Base-by-base conservation (phyloP, 106 monocot genomes). In the Cymbidium sinense region DNA sequence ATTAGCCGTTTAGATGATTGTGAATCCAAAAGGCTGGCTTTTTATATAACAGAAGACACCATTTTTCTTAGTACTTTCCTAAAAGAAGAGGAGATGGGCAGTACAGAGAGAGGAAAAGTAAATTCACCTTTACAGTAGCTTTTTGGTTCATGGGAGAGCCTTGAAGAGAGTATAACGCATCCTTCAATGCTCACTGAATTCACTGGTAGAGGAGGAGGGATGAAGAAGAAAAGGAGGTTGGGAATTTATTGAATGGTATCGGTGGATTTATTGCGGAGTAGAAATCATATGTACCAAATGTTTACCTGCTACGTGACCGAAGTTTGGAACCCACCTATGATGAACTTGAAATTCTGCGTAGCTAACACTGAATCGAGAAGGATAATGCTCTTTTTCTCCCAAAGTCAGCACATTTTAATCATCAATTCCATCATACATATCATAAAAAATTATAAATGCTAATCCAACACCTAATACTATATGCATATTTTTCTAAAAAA, bases 61-160 rank as follows among this genome's bases (percentile, higher is more conserved):
- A 62, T 62, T 62, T 62, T 62, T 62, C 61, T 7, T 62, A 62
- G n/a, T 62, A 62, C 27, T 62, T 62, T 62, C 27, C 61, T 62
- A 25, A 62, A 62, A 62, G 61, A 47, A 47, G 47, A 15, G 47
- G 1, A 13, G 15, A 25, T 62, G 61, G 9, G 27, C 11, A 2
- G 61, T 27, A 0, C 9, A 62, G 8, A 11, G 61, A 58, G n/a
- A 25, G 23, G 61, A 0, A 54, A n/a, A 54, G 18, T 8, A 62
- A 62, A 25, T 10, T 62, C 61, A 62, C 61, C 61, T 62, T n/a
- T 25, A 62, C 1, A 47, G 25, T 25, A 62, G 61, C 61, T 62
- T 62, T 28, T 62, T n/a, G 61, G 61, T 27, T 47, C 47, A 27
- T 62, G n/a, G 27, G 6, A 62, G 61, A 62, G 47, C 15, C 15